A percentile compares a stretch with the other conserved stretches of the same genome.
Conservation (phyloP, 139 green algal species). For the Bryopsis sp. region DNA sequence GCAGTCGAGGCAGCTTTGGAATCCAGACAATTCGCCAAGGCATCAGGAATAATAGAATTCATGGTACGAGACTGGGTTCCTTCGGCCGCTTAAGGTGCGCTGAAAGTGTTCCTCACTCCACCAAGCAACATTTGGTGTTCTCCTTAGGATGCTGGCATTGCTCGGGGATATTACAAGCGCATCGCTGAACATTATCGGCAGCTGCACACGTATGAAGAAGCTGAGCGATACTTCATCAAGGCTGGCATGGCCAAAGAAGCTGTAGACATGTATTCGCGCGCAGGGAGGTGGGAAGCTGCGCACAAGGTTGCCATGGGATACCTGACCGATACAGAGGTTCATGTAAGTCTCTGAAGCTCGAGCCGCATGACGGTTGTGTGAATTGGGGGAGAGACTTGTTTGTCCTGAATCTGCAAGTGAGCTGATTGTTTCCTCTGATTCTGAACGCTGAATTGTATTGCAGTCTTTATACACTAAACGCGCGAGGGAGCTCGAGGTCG, state of each 20-base stretch:
- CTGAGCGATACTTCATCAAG: slow-evolving; percentile 64
- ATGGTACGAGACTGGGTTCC: no score
- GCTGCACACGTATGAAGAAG: slow-evolving; percentile 41
- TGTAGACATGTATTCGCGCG: slow-evolving; percentile 68
- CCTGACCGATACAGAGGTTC: slow-evolving; percentile 53
- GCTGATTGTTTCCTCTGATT: no score
- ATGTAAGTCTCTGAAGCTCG: no score
- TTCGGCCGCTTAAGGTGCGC: no score
- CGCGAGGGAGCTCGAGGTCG: slow-evolving; percentile 51
- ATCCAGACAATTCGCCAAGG: slow-evolving; percentile 62
- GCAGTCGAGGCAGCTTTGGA: slow-evolving; percentile 73
- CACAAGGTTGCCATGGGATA: slow-evolving; percentile 66
- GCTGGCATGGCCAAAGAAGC: slow-evolving; percentile 43
- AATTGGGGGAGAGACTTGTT: no score
- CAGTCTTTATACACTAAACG: slow-evolving; percentile 37
- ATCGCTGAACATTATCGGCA: slow-evolving; percentile 35
- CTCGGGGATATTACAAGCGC: slow-evolving; percentile 51
- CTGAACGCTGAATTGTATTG: no score
- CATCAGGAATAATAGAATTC: slow-evolving; percentile 56
- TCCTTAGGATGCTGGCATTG: slow-evolving; percentile 35
- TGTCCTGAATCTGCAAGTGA: no score
- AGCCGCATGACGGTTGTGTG: no score
- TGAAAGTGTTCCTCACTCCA: no score
- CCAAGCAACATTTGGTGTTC: no score
- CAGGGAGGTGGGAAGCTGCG: slow-evolving; percentile 62